A percentile compares a stretch with the other conserved stretches of the same genome.
Conservation (phyloP, 2,329 filamentous ascomycete genomes). For the Colletotrichum spinosum region DNA sequence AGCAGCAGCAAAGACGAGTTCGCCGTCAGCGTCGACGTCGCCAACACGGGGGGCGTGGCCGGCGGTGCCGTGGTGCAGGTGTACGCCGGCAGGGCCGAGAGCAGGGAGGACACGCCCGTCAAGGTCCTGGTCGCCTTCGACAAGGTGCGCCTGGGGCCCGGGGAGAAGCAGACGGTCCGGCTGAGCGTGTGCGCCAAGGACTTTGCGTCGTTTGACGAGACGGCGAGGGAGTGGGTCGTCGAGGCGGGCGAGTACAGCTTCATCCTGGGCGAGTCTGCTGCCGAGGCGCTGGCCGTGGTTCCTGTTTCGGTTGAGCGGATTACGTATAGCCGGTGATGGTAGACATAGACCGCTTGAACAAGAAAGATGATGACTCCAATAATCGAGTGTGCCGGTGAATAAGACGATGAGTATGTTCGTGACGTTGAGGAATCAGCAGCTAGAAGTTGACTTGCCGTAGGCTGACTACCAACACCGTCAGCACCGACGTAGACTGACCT, state of each 20-base stretch:
- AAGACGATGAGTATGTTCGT: neutral
- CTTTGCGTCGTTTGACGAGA: conserved; percentile 44
- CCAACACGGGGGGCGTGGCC: conserved; percentile 66
- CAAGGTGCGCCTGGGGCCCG: conserved; percentile 42
- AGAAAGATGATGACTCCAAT: neutral
- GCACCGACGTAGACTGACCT: no score
- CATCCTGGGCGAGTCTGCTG: conserved; percentile 42
- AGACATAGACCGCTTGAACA: no score
- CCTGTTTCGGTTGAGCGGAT: neutral
- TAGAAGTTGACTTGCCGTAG: no score
- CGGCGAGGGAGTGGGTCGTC: conserved; percentile 43
- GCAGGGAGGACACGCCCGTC: conserved; percentile 36
- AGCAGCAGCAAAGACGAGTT: conserved; percentile 51
- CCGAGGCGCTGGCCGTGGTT: conserved; percentile 37
- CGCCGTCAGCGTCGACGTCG: conserved; percentile 62
- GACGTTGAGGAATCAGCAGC: no score
- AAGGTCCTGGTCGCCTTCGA: conserved; percentile 47
- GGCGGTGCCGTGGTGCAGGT: conserved; percentile 68
- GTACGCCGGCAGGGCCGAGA: conserved; percentile 51
- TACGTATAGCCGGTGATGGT: neutral
- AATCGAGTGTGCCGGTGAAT: neutral
- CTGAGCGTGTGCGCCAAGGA: conserved; percentile 41
- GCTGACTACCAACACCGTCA: no score
- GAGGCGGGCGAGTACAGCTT: conserved; percentile 43
- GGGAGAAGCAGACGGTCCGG: conserved; percentile 35